phyloP scores from a whole-genome alignment of 257 asterid species.

The Anisodus acutangulus region DNA sequence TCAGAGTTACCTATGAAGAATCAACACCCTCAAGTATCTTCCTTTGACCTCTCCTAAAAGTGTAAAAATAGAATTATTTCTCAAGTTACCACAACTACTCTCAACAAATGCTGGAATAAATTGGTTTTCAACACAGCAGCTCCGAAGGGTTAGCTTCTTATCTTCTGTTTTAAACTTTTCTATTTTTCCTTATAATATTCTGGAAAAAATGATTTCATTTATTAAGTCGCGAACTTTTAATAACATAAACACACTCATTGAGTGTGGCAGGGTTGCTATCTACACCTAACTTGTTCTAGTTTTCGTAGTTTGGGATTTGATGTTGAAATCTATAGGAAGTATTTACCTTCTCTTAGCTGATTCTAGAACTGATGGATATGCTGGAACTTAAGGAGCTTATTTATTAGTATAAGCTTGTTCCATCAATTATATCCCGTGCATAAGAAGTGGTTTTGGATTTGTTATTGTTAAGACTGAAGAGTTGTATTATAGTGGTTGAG shows the following conservation, averaged over 20 bases:
- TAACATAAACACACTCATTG: not conserved
- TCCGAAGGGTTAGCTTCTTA: not conserved
- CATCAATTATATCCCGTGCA: not conserved
- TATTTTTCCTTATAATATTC: not conserved
- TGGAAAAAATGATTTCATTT: not conserved
- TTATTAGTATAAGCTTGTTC: slow-evolving; percentile 10
- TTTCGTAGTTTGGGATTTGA: not conserved
- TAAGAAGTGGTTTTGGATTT: slow-evolving; percentile 13
- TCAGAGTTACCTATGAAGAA: not conserved
- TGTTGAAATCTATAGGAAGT: slow-evolving; percentile 4
- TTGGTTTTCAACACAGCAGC: not conserved
- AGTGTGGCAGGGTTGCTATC: slow-evolving; percentile 7
- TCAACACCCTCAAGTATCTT: not conserved
- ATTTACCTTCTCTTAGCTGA: not conserved
- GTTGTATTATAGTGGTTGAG: not conserved
- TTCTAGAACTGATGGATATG: slow-evolving; percentile 22
- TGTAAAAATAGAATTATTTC: slow-evolving; percentile 5
- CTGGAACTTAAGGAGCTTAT: not conserved
- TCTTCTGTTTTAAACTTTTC: not conserved
- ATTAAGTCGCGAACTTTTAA: not conserved
- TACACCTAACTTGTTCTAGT: slow-evolving; percentile 10
- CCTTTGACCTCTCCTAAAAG: not conserved
- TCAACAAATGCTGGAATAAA: not conserved
- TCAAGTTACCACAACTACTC: not conserved
- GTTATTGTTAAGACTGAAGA: not conserved